Percentiles rank a stretch among this genome's conserved stretches.
These are phyloP conservation scores for Drosera spatulata DNA, from an alignment of 179 eudicot species.

Conservation along the genomic window DNA sequence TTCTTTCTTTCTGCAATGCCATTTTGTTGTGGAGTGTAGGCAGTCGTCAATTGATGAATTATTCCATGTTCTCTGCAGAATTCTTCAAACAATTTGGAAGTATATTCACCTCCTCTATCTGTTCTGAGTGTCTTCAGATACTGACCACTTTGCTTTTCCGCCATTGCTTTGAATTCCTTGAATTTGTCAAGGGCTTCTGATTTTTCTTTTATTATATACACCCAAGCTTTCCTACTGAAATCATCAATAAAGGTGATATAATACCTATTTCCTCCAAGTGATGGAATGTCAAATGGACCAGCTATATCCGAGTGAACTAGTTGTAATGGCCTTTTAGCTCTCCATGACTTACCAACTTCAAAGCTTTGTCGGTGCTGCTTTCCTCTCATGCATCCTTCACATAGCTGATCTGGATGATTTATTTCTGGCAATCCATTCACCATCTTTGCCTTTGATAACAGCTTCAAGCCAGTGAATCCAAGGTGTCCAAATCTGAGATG, in stretches of 20 bases:
- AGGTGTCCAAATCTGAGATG: too few relatives aligned
- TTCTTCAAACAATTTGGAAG: too few relatives aligned
- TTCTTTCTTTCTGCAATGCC: too few relatives aligned
- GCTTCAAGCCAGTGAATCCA: not conserved
- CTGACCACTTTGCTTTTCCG: not conserved
- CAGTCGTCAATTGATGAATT: too few relatives aligned
- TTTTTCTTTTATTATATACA: not conserved
- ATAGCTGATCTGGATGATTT: not conserved
- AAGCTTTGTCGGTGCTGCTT: not conserved
- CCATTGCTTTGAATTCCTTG: not conserved
- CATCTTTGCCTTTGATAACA: not conserved
- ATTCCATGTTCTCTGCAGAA: too few relatives aligned
- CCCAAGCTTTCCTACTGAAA: not conserved
- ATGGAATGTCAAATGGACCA: not conserved
- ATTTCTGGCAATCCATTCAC: not conserved
- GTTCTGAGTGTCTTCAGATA: not conserved
- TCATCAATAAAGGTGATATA: not conserved
- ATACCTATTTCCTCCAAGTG: not conserved
- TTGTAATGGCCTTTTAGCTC: not conserved
- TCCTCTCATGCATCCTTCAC: not conserved
- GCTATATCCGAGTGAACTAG: not conserved
- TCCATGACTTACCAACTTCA: too few relatives aligned
- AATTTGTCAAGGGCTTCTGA: not conserved
- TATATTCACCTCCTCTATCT: not conserved
- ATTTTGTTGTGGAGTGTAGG: too few relatives aligned